Base-by-base conservation (phyloP, 768 basidiomycete genomes). In the Auricularia auricula-judae region DNA sequence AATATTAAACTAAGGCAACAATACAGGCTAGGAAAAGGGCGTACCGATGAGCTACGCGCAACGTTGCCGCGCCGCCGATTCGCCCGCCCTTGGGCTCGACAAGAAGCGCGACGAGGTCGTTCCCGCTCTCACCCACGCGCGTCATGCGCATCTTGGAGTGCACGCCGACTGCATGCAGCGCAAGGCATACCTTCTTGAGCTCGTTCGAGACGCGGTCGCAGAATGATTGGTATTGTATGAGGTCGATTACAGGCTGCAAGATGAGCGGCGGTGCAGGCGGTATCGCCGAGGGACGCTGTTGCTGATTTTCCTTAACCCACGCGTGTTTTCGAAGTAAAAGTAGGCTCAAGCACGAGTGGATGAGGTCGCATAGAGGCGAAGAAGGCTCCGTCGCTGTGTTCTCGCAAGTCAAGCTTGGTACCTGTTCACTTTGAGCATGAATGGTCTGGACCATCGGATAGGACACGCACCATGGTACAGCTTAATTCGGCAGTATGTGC, bases 171-270 rank as follows among this genome's bases (percentile, higher is more conserved):
- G 66, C 73, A 23, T 73, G 73, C 62, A 92, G 73, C 3, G 84
- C 83, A 21, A 66, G 62, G 7, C 77, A 76, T 63, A 84, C 79
- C 67, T 77, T 81, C 47, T 75, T 72, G 39, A 93, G 72, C 74
- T 90, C 87, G 1, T 72, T 64, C 66, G 82, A 80, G 59, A 92
- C 77, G 65, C 85, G 79, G 65, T 79, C 72, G 70, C 87, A 88
- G 72, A 93, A 91, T 33, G 83, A 82, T 68, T 83, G 82, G 71
- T 93, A 93, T 73, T 92, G 91, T 51, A 93, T 74, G 36, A 91
- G 69, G 71, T 92, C 89, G 66, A 92, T 86, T 66, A 92, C 77
- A 0, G 88, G 88, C 47, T 86, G 87, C 16, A 93, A 79, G 43
- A 92, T 73, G 2, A 79, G 77, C 16, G 83, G 66, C 51, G 47